A percentile compares a stretch with the other conserved stretches of the same genome.
These are phyloP conservation scores for Candida germanica DNA, from an alignment of 805 yeast species.

Conservation along the genomic window DNA sequence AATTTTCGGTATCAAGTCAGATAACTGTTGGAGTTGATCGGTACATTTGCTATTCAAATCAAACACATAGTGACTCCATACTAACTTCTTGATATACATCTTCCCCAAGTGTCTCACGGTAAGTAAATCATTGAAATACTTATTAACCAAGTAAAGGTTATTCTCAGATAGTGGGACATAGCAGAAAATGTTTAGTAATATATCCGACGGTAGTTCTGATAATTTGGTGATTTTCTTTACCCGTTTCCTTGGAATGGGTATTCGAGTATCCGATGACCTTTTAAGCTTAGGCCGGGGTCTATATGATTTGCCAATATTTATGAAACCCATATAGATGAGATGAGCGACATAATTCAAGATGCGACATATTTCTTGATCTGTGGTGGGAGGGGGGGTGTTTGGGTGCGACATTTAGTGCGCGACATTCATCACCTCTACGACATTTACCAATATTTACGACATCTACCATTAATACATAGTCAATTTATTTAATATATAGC, in stretches of 20 bases:
- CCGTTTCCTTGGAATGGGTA: neutral
- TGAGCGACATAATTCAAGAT: too few relatives aligned
- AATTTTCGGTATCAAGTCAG: too few relatives aligned
- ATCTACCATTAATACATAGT: too few relatives aligned
- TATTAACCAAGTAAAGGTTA: constrained; percentile 9
- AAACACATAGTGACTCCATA: constrained; percentile 8
- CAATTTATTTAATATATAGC: too few relatives aligned
- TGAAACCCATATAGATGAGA: constrained; percentile 17
- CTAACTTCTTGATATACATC: constrained; percentile 4
- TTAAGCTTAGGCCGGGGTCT: neutral
- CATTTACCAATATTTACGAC: neutral
- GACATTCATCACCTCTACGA: constrained; percentile 1
- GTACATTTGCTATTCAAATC: constrained; percentile 7
- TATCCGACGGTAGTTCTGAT: constrained; percentile 13
- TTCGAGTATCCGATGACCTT: too few relatives aligned
- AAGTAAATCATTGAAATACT: constrained; percentile 7
- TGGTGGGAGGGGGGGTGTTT: too few relatives aligned
- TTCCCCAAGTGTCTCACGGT: constrained; percentile 6
- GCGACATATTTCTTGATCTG: too few relatives aligned
- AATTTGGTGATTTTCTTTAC: too few relatives aligned
- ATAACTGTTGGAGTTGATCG: neutral
- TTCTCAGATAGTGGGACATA: constrained; percentile 6
- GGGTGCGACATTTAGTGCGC: neutral
- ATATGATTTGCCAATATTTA: constrained; percentile 9
- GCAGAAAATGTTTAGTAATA: constrained; percentile 9